Base-by-base conservation (phyloP, 345 rosid species). In the Ceriops decandra region DNA sequence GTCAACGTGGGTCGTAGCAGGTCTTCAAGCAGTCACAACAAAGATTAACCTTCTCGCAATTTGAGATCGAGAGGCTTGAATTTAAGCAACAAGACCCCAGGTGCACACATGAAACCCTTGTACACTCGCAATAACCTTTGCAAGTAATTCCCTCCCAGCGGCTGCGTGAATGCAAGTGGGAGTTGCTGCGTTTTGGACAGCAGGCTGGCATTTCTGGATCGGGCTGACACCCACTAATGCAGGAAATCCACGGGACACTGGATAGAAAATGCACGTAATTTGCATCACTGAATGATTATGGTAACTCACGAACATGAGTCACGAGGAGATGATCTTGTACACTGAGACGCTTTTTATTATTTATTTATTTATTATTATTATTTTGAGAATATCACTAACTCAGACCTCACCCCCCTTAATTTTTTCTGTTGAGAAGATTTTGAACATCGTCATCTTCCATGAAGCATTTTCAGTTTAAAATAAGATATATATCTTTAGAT, bases 191-290 rank as follows among this genome's bases (percentile, higher is more conserved):
- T 1, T 4, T 1, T 30, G 35, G 35, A 52, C 59, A n/a, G 47
- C 74, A 68, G 54, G 51, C 70, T 17, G 60, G 66, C 28, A 1
- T 56, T 74, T 49, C 46, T 31, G 56, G 42, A 35, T 15, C 52
- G 15, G 2, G n/a, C 52, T n/a, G 28, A 66, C 74, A 67, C 10
- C 67, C 4, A 3, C 68, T 51, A 11, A 30, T 65, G 79, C 85
- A 73, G 49, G 77, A 79, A 38, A 62, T 38, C 67, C 76, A 59
- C 47, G 58, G 53, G 21, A 52, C 46, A 62, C 70, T 73, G 73
- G 36, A 58, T 57, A 72, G 67, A 27, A 69, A 22, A 9, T n/a
- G 6, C 54, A 38, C 70, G 72, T 65, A 74, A 66, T 65, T 36
- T 68, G 61, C 49, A 46, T 52, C 63, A 65, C 10, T 2, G 11